Conservation (phyloP, 1,139 yeast genomes). For the Pichia sp. region DNA sequence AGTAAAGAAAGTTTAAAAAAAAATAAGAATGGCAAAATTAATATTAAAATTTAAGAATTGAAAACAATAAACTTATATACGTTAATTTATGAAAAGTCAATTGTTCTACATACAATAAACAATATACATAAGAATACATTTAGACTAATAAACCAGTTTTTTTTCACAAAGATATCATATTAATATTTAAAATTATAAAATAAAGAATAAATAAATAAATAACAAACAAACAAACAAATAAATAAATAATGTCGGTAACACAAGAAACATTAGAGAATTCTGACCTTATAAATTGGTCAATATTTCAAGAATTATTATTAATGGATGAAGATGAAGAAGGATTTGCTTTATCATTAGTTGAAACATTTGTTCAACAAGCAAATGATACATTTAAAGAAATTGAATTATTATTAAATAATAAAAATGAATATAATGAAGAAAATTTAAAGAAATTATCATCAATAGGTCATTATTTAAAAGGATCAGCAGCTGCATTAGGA, state of each 20-base stretch:
- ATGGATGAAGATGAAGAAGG: conserved; percentile 94
- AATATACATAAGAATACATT: too few species aligned
- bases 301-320: conserved; percentile 77
- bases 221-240: neutral
- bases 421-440: conserved; percentile 25
- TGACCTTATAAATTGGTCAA: conserved; percentile 81
- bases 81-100: too few species aligned
- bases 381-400: conserved; percentile 70
- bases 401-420: conserved; percentile 33
- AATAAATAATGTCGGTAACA: conserved; percentile 19
- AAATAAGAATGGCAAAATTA: too few species aligned
- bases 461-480: conserved; percentile 89
- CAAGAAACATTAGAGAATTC: conserved; percentile 30
- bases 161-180: too few species aligned
- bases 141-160: too few species aligned
- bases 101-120: too few species aligned
- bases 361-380: conserved; percentile 86
- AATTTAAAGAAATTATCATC: conserved; percentile 60
- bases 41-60: too few species aligned
- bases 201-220: neutral
- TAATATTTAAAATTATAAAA: too few species aligned
- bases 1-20: too few species aligned
- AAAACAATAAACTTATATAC: too few species aligned
- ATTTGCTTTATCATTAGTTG: conserved; percentile 69
- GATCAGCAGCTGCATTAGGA: conserved; percentile 93